Evolutionary conservation across 2,329 filamentous ascomycete species (phyloP).

Genomic region (Akanthomyces dipterigenus): DNA sequence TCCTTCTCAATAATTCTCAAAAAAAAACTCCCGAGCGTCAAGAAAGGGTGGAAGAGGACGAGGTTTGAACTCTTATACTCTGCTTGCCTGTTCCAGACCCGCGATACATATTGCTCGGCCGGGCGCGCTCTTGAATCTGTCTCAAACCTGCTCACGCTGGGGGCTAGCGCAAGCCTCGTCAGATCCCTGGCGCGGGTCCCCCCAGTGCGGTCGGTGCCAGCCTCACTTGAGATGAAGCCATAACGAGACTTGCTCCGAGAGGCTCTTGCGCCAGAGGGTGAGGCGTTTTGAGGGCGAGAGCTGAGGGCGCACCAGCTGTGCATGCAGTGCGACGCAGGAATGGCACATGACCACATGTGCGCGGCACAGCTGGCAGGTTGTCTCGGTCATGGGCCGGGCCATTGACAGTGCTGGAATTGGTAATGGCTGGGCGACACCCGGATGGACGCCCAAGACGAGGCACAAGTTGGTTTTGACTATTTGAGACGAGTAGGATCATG

Average conservation of each 20-base stretch:
- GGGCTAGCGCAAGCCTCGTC: not conserved
- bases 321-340: not conserved
- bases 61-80: not conserved
- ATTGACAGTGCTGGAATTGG: not conserved
- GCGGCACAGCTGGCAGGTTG: not conserved
- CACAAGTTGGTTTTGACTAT: too few relatives aligned
- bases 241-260: not conserved
- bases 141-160: conserved; percentile 6
- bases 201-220: not conserved
- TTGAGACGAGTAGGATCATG: too few relatives aligned
- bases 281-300: too few relatives aligned
- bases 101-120: not conserved
- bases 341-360: not conserved
- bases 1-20: too few relatives aligned
- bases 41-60: not conserved
- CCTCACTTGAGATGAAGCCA: not conserved
- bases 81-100: not conserved
- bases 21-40: too few relatives aligned
- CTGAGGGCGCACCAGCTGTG: not conserved
- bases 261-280: too few relatives aligned
- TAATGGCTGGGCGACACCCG: not conserved
- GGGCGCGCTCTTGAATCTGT: not conserved
- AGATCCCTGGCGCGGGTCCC: not conserved
- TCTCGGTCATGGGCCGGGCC: not conserved
- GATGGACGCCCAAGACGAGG: too few relatives aligned